Percentiles rank a stretch among this genome's conserved stretches.
Conservation (phyloP, 257 asterid species). For the Nicotiana knightiana region DNA sequence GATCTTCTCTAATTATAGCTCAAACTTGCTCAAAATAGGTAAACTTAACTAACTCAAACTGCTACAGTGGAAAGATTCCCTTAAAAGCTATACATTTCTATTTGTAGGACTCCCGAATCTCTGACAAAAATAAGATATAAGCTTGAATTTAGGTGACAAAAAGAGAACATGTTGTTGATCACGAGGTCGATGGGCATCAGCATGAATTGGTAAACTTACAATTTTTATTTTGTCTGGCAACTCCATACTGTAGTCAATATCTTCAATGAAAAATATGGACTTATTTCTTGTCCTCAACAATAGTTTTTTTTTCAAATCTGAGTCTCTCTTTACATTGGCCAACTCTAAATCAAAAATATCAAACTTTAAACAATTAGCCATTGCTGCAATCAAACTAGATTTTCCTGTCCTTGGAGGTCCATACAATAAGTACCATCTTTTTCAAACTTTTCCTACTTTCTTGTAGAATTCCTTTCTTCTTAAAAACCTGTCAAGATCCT, state of each 20-base stretch:
- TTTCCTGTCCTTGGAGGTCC: constrained; percentile 81
- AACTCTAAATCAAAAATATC: constrained; percentile 71
- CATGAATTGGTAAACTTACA: constrained; percentile 3
- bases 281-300: constrained; percentile 53
- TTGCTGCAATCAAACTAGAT: constrained; percentile 76
- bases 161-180: background rate
- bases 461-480: constrained; percentile 57
- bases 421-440: constrained; percentile 62
- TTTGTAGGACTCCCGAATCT: too few relatives aligned
- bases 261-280: constrained; percentile 69
- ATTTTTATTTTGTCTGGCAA: constrained; percentile 18
- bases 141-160: background rate
- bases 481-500: constrained; percentile 53
- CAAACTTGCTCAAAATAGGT: too few relatives aligned
- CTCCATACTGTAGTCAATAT: constrained; percentile 60
- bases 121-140: too few relatives aligned
- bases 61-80: too few relatives aligned
- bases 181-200: background rate
- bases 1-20: too few relatives aligned
- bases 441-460: constrained; percentile 75
- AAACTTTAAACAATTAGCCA: constrained; percentile 67
- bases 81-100: too few relatives aligned
- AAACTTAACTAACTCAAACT: too few relatives aligned
- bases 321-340: constrained; percentile 60
- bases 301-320: constrained; percentile 59